These are phyloP conservation scores for Aspergillus fischeri DNA, from an alignment of 2,329 filamentous ascomycete genomes.

Conservation along the genomic window DNA sequence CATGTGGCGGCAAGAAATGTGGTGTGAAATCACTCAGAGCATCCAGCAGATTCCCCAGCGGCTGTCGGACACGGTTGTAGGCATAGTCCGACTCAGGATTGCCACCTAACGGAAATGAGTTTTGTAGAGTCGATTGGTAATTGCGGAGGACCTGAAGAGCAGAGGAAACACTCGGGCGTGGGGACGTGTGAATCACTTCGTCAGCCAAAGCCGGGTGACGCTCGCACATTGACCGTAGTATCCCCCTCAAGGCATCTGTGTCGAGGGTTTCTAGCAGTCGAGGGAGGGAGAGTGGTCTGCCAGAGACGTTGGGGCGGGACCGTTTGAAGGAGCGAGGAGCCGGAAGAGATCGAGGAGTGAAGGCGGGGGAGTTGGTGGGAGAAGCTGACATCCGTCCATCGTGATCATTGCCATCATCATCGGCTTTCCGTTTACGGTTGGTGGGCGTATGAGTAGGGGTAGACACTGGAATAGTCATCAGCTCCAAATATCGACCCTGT, in stretches of 20 bases:
- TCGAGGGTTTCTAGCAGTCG: constrained; percentile 94
- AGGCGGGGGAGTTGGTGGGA: constrained; percentile 74
- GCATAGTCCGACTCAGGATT: constrained; percentile 85
- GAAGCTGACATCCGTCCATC: constrained; percentile 90
- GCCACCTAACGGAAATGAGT: constrained; percentile 79
- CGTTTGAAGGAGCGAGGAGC: constrained; percentile 65
- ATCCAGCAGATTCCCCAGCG: constrained; percentile 75
- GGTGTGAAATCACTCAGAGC: constrained; percentile 91
- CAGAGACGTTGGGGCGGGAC: constrained; percentile 64
- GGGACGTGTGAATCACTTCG: constrained; percentile 78
- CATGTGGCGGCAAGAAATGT: constrained; percentile 89
- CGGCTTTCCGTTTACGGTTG: constrained; percentile 81
- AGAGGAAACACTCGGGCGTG: constrained; percentile 77
- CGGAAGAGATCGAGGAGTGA: constrained; percentile 63
- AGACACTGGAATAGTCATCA: constrained; percentile 29
- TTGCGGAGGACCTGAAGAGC: constrained; percentile 75
- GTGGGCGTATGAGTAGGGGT: constrained; percentile 38
- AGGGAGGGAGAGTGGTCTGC: constrained; percentile 61
- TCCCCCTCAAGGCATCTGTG: constrained; percentile 73
- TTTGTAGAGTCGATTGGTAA: constrained; percentile 74
- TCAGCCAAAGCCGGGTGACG: constrained; percentile 79
- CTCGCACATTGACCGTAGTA: constrained; percentile 89
- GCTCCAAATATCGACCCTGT: constrained; percentile 5
- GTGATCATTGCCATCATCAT: constrained; percentile 59
- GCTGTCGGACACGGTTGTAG: constrained; percentile 85